Percentiles rank a stretch among this genome's conserved stretches.
phyloP scores from a whole-genome alignment of 371 early-diverging fungal species.

The Sporodiniella umbellata region DNA sequence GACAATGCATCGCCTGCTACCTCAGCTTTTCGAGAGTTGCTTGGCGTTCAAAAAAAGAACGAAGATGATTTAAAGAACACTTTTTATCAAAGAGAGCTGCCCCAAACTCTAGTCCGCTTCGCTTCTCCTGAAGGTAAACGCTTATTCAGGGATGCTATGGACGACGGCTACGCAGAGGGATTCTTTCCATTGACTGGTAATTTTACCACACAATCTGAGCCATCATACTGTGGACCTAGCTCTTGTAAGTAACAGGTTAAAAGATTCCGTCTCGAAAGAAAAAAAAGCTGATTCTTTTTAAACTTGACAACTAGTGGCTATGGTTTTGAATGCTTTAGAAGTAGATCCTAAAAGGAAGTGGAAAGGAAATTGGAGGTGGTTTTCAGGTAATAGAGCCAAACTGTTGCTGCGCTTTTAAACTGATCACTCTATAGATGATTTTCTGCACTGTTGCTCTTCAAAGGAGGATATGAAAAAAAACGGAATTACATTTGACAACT shows the following conservation, averaged over 20 bases:
- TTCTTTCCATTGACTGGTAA: slow-evolving; percentile 86
- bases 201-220: slow-evolving; percentile 89
- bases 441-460: slow-evolving; percentile 81
- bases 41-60: slow-evolving; percentile 11
- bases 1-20: neutral
- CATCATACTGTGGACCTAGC: slow-evolving; percentile 63
- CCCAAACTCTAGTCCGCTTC: slow-evolving; percentile 70
- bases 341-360: slow-evolving; percentile 85
- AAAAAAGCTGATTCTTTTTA: too few species aligned
- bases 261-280: slow-evolving; percentile 86
- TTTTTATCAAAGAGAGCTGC: slow-evolving; percentile 78
- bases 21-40: slow-evolving; percentile 20
- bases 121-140: slow-evolving; percentile 75
- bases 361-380: slow-evolving; percentile 95
- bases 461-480: slow-evolving; percentile 75
- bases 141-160: slow-evolving; percentile 76
- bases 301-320: too few species aligned
- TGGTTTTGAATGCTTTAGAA: slow-evolving; percentile 90
- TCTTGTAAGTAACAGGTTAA: slow-evolving; percentile 50
- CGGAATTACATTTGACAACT: slow-evolving; percentile 88
- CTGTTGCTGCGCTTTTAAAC: too few species aligned
- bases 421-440: slow-evolving; percentile 75
- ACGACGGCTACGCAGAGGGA: slow-evolving; percentile 76
- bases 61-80: slow-evolving; percentile 54
- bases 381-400: slow-evolving; percentile 33